Base-by-base conservation (phyloP, 1,139 yeast genomes). In the Martiniozyma asiatica region DNA sequence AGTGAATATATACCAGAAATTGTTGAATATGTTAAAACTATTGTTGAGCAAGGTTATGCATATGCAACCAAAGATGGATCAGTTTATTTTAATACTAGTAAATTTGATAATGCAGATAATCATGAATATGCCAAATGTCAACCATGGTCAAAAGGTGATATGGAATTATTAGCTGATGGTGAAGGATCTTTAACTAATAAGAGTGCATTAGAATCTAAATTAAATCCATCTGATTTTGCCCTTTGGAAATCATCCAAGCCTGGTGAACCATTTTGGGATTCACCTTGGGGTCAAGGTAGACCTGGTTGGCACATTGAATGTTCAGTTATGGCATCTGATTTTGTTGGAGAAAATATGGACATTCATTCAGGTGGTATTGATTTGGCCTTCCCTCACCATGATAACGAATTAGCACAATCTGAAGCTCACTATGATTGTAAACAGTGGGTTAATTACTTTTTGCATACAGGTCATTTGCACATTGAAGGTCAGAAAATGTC, bases 301-400 rank as follows among this genome's bases (percentile, higher is more conserved):
- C 99, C 99, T 4, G 99, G 99, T 2, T 89, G 99, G 99, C 99
- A 89, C 53, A 89, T 89, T 55, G 99, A 89, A 58, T 89, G 99
- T 65, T 85, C 97, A 6, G 98, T 89, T 11, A 89, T 89, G 99
- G 98, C 98, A 1, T 70, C 89, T 32, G 94, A 85, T 45, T 68
- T 85, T 28, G 65, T 81, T 25, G 97, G 97, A 1, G 58, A 69
- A 21, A 66, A 68, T 35, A 79, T 92, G 67, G 99, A 89, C 56
- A 84, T 89, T 43, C 99, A 89, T 54, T 77, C 94, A 14, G 98
- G 99, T 35, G 99, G 98, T 41, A 73, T 89, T 37, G 99, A 89
- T 57, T 68, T 89, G 48, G 95, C 97, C 19, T 92, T 89, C 63
- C 99, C 99, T n/a, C 99, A 89, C 54, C 99, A 89, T 57, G 99